Evolutionary conservation across 129 eudicot genomes (phyloP).

Genomic region (Pulicaria dysenterica): DNA sequence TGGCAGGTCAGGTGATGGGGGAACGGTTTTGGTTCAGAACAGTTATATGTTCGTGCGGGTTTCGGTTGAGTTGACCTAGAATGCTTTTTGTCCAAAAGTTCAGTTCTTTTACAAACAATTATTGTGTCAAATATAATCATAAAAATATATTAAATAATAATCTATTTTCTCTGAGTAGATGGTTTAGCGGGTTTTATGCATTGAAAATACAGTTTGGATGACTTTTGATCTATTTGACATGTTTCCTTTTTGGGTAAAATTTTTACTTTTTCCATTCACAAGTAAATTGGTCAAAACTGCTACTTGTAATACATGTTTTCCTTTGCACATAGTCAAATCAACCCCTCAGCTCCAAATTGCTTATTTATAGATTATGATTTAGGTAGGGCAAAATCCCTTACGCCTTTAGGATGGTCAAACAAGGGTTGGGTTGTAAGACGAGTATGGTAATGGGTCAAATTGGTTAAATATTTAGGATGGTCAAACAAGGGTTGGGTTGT

Average conservation of each 20-base stretch:
- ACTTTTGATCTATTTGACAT: neutral
- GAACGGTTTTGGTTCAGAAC: neutral
- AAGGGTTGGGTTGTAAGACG: neutral
- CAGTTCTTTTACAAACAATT: neutral
- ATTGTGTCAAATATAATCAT: neutral
- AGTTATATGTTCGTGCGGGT: neutral
- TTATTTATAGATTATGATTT: conserved; percentile 14
- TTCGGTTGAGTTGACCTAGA: neutral
- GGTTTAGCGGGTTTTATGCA: neutral
- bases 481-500: conserved; percentile 7
- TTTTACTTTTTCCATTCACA: neutral
- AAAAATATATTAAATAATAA: neutral
- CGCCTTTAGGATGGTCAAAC: conserved; percentile 15
- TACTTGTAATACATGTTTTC: too few relatives aligned
- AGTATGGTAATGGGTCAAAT: neutral
- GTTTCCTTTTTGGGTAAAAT: neutral
- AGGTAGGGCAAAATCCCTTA: conserved; percentile 20
- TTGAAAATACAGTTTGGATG: neutral
- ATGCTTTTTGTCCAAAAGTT: neutral
- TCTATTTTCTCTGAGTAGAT: neutral
- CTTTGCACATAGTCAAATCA: neutral
- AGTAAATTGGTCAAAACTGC: too few relatives aligned
- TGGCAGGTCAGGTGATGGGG: neutral
- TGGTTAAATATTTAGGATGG: neutral
- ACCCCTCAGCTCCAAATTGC: conserved; percentile 7